Base-by-base conservation (phyloP, 2,329 filamentous ascomycete genomes). In the Camptophora hylomeconis region DNA sequence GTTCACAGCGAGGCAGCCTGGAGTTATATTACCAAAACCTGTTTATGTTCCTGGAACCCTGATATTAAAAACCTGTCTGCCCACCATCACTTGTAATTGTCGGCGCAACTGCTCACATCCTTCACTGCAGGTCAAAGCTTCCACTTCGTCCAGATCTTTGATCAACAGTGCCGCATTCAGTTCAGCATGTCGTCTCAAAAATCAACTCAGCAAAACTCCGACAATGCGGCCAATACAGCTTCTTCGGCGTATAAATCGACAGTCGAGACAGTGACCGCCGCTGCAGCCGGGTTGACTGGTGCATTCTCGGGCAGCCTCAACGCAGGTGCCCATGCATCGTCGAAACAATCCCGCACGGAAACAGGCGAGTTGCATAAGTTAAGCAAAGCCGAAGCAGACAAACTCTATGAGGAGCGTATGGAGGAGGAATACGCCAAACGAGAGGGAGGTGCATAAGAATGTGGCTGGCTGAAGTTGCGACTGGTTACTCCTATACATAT, bases 371-470 rank as follows among this genome's bases (percentile, higher is more conserved):
- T 33, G 16, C 36, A 40, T 32, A 37, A 40, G 28, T 12, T 41
- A 13, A 41, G 36, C 14, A 32, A 51, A 38, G 55, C 54, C 26
- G 56, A 61, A 33, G 56, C 53, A 2, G 57, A 61, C 35, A 47
- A 50, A 8, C 35, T 57, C 21, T 62, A 60, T 35, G 51, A 58
- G 36, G 57, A 61, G 41, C 50, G 55, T 9, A 61, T 62, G 44
- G 59, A 59, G 45, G 58, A 59, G 25, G 60, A 63, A 41, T 58
- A 60, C 45, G 54, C 55, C 33, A 57, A 59, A 52, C 41, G 57
- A 27, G 58, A 60, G 39, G 50, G 51, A 3, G 52, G 53, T 46
- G 53, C 58, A 42, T 54, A 41, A 42, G 15, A n/a, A 19, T 10
- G 15, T 7, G n/a, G 10, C 17, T 21, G 10, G 17, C 9, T 11